Percentiles rank a stretch among this genome's conserved stretches.
Conservation (phyloP, 129 eudicot genomes). For the Lactuca sativa region DNA sequence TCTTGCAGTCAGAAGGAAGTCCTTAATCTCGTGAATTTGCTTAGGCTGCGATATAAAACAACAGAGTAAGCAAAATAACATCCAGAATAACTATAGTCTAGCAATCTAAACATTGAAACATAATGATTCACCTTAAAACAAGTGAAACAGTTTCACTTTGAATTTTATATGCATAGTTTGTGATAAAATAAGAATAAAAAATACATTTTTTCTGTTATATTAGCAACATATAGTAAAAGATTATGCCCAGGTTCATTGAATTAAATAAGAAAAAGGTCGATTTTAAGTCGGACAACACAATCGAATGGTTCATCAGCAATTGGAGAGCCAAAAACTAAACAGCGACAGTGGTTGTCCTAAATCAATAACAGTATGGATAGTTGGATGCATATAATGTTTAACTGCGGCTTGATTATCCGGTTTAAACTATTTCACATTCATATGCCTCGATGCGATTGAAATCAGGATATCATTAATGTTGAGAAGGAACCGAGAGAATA, state of each 20-base stretch:
- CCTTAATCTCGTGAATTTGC: constrained; percentile 38
- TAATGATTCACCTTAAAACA: too few relatives aligned
- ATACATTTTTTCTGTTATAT: too few relatives aligned
- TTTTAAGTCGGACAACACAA: not conserved
- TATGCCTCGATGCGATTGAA: not conserved
- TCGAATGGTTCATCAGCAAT: not conserved
- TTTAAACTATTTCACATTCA: too few relatives aligned
- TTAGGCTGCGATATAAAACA: constrained; percentile 16
- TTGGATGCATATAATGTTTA: not conserved
- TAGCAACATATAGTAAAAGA: too few relatives aligned
- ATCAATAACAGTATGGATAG: not conserved
- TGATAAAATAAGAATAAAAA: too few relatives aligned
- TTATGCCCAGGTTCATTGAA: too few relatives aligned
- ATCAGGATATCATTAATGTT: not conserved
- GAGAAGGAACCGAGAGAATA: not conserved
- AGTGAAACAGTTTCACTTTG: too few relatives aligned
- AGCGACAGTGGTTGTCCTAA: too few relatives aligned
- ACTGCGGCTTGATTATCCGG: not conserved
- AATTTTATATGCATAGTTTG: too few relatives aligned
- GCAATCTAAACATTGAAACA: not conserved
- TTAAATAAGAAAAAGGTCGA: too few relatives aligned
- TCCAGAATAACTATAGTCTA: too few relatives aligned
- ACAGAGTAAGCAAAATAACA: not conserved
- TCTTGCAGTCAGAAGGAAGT: constrained; percentile 34
- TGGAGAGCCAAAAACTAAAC: not conserved